Evolutionary conservation across 768 basidiomycete genomes (phyloP).

Genomic region (Russula olivacea): DNA sequence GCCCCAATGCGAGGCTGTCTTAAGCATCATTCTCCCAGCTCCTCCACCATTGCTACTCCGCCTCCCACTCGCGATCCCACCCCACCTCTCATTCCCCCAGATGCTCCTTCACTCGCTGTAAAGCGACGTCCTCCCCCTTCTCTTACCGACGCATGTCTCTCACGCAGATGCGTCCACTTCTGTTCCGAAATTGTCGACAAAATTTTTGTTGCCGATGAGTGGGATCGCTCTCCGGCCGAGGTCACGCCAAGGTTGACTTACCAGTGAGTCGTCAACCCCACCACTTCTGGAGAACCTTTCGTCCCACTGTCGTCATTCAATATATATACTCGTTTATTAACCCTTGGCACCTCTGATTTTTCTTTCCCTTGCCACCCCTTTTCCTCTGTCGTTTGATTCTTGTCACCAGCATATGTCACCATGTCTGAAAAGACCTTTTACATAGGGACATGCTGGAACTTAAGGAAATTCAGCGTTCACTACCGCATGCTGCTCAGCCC

Average conservation of each 20-base stretch:
- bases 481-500: slow-evolving; percentile 22
- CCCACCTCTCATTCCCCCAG: slow-evolving; percentile 18
- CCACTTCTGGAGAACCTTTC: neutral
- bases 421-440: neutral
- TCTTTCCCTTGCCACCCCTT: neutral
- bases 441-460: slow-evolving; percentile 26
- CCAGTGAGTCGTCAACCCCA: slow-evolving; percentile 45
- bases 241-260: slow-evolving; percentile 58
- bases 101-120: slow-evolving; percentile 7
- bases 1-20: slow-evolving; percentile 23
- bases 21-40: slow-evolving; percentile 14
- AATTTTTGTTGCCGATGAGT: slow-evolving; percentile 64
- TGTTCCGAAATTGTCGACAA: slow-evolving; percentile 50
- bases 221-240: slow-evolving; percentile 71
- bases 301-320: neutral
- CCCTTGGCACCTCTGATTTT: neutral
- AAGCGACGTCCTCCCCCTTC: slow-evolving; percentile 1
- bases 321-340: neutral
- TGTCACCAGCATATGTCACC: slow-evolving; percentile 5
- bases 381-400: neutral
- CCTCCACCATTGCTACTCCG: slow-evolving; percentile 16
- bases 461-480: slow-evolving; percentile 26
- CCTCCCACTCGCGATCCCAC: slow-evolving; percentile 21
- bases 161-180: slow-evolving; percentile 58
- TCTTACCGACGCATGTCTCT: slow-evolving; percentile 11